Conservation (phyloP, 306 rosid genomes). For the Malus orientalis region DNA sequence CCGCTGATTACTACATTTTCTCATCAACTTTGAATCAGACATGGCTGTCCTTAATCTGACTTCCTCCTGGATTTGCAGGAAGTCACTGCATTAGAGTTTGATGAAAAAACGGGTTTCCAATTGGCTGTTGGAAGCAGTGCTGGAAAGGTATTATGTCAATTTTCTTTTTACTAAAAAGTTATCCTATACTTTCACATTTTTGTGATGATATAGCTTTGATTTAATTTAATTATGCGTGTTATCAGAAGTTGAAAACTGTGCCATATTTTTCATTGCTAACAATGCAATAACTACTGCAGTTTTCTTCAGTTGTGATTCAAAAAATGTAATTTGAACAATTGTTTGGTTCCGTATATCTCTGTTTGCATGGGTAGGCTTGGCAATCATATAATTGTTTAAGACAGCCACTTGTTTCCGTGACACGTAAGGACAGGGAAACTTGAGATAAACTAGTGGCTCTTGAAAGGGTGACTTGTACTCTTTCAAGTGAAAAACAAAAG, state of each 20-base stretch:
- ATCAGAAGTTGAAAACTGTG: background rate
- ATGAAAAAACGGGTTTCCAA: conserved; percentile 59
- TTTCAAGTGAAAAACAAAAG: background rate
- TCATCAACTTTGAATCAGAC: background rate
- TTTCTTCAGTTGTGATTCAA: background rate
- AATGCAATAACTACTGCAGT: background rate
- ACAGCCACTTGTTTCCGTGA: background rate
- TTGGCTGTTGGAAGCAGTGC: conserved; percentile 96
- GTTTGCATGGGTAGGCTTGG: background rate
- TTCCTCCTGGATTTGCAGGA: conserved; percentile 38
- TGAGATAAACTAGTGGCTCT: background rate
- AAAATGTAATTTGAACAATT: background rate
- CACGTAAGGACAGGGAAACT: background rate
- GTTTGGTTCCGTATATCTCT: background rate
- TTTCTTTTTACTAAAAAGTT: background rate
- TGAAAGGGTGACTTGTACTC: background rate
- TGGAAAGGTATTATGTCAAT: conserved; percentile 59
- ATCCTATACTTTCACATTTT: background rate
- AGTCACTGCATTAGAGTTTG: conserved; percentile 86
- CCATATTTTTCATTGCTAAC: background rate
- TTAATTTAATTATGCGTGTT: background rate
- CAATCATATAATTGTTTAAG: background rate
- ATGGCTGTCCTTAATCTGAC: background rate
- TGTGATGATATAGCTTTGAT: background rate
- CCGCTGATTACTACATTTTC: background rate